Evolutionary conservation across 2,329 filamentous ascomycete species (phyloP), one percentile per base, ranked within the genome.

Genomic region (Penicillium sumatraense): DNA sequence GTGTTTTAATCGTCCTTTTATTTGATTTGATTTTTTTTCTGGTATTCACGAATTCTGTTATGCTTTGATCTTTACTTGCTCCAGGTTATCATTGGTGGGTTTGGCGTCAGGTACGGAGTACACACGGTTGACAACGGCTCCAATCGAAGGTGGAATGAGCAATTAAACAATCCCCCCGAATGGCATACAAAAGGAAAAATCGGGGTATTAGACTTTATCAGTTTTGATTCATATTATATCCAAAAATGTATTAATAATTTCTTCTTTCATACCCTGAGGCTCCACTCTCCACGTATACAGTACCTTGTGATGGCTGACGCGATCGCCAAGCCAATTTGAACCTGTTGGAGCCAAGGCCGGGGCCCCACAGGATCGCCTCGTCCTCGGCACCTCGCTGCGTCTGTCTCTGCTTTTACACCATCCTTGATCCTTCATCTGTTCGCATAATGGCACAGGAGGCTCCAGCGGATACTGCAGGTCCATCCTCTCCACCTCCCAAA

Each of bases 401-500:
- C 46, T 21, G 23, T 20, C 31, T 16, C 14, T 38, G 35, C 14
- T 31, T 29, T n/a, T n/a, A n/a, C n/a, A n/a, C 29, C n/a, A 33
- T 38, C 20, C 18, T 18, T 36, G n/a, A 51, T 54, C 24, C 4
- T 35, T 24, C 36, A 16, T 48, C 35, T 26, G n/a, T 26, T 38
- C 47, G 51, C 44, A 56, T 29, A 51, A 71, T 70, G 68, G 57
- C 65, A 23, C 61, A 64, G 38, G 66, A 70, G 51, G 62, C 68
- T 29, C 72, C 72, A 47, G 64, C 70, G 40, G 71, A 74, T 45
- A 73, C 72, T 51, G 72, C 71, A 62, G 73, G 73, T 6, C 73
- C 73, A 13, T 73, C 70, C 6, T 68, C 71, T 31, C 67, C 71
- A 40, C 73, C 73, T 42, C 73, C 73, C 41, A 60, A 57, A 33